Evolutionary conservation across 352 stramenopile genomes (phyloP).

Genomic region (Phytophthora pisi): DNA sequence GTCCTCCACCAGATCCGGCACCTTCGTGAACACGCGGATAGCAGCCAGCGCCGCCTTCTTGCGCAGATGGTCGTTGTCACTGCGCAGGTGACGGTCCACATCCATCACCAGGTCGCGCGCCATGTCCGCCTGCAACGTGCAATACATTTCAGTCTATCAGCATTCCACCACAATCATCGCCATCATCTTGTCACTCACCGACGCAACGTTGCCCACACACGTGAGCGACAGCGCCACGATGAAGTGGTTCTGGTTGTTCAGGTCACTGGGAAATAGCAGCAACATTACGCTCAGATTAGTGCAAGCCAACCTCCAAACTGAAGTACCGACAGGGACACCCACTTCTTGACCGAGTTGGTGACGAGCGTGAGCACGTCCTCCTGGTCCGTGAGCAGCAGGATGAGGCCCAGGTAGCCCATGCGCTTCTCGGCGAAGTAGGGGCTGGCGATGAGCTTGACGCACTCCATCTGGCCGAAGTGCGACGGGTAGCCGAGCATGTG

Average conservation of each 20-base stretch:
- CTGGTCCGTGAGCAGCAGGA: slow-evolving; percentile 98
- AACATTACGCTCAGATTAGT: background rate
- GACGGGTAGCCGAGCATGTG: slow-evolving; percentile 99
- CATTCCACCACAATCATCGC: background rate
- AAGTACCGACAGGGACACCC: slow-evolving; percentile 12
- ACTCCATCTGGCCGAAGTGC: slow-evolving; percentile 99
- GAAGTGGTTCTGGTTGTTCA: slow-evolving; percentile 95
- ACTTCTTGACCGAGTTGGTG: slow-evolving; percentile 99
- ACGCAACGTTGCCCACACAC: slow-evolving; percentile 98
- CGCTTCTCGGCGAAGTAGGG: slow-evolving; percentile 99
- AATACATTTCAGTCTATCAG: slow-evolving; percentile 6
- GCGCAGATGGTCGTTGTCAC: slow-evolving; percentile 95
- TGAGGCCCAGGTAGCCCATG: slow-evolving; percentile 98
- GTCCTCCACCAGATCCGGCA: slow-evolving; percentile 98
- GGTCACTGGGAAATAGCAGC: slow-evolving; percentile 60
- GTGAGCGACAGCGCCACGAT: slow-evolving; percentile 96
- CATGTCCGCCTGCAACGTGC: slow-evolving; percentile 93
- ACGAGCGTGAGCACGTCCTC: slow-evolving; percentile 99
- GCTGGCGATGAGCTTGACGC: slow-evolving; percentile 99
- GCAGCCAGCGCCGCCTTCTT: slow-evolving; percentile 98
- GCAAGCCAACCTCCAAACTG: background rate
- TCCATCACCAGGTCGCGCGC: slow-evolving; percentile 97
- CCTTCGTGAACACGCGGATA: slow-evolving; percentile 93
- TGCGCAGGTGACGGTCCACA: slow-evolving; percentile 95
- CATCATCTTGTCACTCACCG: slow-evolving; percentile 45